A percentile compares a stretch with the other conserved stretches of the same genome.
phyloP scores from a whole-genome alignment of 257 asterid genomes.

The Plantago ovata region DNA sequence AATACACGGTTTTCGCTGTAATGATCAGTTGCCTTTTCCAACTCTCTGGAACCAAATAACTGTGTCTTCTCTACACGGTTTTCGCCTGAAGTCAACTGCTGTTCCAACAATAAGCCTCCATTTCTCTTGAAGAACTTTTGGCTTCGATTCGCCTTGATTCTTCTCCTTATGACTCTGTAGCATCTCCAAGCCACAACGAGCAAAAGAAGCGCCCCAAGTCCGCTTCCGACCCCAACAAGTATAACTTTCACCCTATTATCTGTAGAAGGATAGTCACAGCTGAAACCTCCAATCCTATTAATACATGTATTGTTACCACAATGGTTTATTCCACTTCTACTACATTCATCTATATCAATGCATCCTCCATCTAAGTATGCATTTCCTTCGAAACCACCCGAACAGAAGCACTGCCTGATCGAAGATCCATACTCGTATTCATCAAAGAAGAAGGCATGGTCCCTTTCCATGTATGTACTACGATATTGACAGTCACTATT shows the following conservation, averaged over 20 bases:
- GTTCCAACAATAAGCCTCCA: too few species aligned
- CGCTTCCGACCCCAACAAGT: slow-evolving; percentile 13
- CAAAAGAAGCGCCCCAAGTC: slow-evolving; percentile 5
- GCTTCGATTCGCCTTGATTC: slow-evolving; percentile 18
- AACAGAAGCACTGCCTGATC: slow-evolving; percentile 11
- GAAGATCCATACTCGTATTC: slow-evolving; percentile 1
- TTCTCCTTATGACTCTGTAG: slow-evolving; percentile 5
- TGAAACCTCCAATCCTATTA: background rate
- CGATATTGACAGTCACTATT: background rate
- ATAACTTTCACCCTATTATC: background rate
- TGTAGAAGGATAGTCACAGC: background rate
- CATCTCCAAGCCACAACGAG: slow-evolving; percentile 18
- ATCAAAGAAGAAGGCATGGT: background rate
- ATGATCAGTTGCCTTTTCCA: slow-evolving; percentile 29
- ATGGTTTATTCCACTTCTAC: background rate
- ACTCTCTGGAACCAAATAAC: slow-evolving; percentile 26
- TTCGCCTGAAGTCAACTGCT: slow-evolving; percentile 23
- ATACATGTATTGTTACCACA: background rate
- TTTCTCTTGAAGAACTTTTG: slow-evolving; percentile 27
- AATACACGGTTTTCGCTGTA: slow-evolving; percentile 30
- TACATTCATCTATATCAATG: slow-evolving; percentile 25
- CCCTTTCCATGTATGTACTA: background rate
- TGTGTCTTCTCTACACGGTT: slow-evolving; percentile 24
- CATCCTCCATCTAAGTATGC: slow-evolving; percentile 33
- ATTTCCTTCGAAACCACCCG: slow-evolving; percentile 23